Conservation (phyloP, 495 filamentous ascomycete genomes). For the Ascodesmis nigricans region DNA sequence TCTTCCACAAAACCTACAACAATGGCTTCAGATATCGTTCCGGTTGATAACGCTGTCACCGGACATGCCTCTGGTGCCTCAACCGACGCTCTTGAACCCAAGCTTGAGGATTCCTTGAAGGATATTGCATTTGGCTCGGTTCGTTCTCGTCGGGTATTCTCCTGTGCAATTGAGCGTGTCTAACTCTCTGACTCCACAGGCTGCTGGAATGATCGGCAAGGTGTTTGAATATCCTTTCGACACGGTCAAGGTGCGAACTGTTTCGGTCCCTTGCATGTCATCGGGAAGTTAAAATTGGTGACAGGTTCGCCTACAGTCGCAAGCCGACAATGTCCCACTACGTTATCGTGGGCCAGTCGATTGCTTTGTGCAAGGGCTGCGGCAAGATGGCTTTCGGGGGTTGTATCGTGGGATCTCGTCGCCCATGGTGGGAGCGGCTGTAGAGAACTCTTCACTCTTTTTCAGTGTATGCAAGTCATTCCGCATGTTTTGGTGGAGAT, state of each 20-base stretch:
- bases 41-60: no score
- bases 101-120: no score
- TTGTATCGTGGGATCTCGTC: conserved; percentile 89
- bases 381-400: conserved; percentile 45
- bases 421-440: conserved; percentile 71
- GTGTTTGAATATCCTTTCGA: conserved; percentile 96
- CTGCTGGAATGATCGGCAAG: conserved; percentile 80
- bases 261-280: conserved; percentile 25
- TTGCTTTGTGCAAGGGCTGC: conserved; percentile 73
- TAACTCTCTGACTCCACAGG: conserved; percentile 25
- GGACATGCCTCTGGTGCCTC: no score
- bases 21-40: no score
- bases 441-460: conserved; percentile 86
- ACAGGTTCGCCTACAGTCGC: conserved; percentile 41
- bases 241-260: conserved; percentile 69
- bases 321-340: conserved; percentile 61
- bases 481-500: conserved; percentile 2
- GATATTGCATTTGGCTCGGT: conserved; percentile 72
- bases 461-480: conserved; percentile 36
- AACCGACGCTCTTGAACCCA: no score
- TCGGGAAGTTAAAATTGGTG: background rate
- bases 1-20: background rate
- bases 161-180: background rate
- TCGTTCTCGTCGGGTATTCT: no score
- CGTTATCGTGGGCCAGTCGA: conserved; percentile 75